A percentile compares a stretch with the other conserved stretches of the same genome.
These are phyloP conservation scores for Zelopaecilomyces penicillatus DNA, from an alignment of 2,329 filamentous ascomycete genomes.

Conservation along the genomic window DNA sequence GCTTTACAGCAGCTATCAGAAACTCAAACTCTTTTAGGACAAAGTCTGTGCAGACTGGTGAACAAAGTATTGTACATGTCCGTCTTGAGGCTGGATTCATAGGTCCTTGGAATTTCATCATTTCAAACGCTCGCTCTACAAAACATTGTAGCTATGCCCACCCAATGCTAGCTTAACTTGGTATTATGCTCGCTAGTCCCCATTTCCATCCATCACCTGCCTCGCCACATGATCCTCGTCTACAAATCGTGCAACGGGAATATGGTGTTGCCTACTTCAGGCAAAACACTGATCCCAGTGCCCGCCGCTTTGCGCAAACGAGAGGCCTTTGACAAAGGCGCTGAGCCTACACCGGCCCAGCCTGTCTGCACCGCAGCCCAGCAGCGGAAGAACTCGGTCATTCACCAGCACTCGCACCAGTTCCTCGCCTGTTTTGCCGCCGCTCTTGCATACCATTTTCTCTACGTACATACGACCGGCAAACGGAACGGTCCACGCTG, in stretches of 20 bases:
- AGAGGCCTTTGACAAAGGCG: conserved; percentile 65
- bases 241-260: too few relatives aligned
- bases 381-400: conserved; percentile 67
- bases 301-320: conserved; percentile 64
- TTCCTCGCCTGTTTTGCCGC: conserved; percentile 42
- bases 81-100: too few relatives aligned
- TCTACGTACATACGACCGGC: conserved; percentile 76
- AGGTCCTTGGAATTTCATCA: too few relatives aligned
- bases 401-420: conserved; percentile 75
- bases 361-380: conserved; percentile 60
- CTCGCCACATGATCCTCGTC: too few relatives aligned
- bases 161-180: too few relatives aligned
- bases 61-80: too few relatives aligned
- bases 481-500: conserved; percentile 77
- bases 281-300: conserved; percentile 58
- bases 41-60: too few relatives aligned
- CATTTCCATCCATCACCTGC: too few relatives aligned
- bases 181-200: too few relatives aligned
- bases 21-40: too few relatives aligned
- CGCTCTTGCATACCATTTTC: conserved; percentile 62
- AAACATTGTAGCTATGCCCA: too few relatives aligned
- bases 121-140: too few relatives aligned
- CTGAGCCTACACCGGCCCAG: conserved; percentile 62
- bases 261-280: not conserved
- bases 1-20: not conserved